Conservation (phyloP, 441 rosid genomes). For the Arabidopsis hybrid region DNA sequence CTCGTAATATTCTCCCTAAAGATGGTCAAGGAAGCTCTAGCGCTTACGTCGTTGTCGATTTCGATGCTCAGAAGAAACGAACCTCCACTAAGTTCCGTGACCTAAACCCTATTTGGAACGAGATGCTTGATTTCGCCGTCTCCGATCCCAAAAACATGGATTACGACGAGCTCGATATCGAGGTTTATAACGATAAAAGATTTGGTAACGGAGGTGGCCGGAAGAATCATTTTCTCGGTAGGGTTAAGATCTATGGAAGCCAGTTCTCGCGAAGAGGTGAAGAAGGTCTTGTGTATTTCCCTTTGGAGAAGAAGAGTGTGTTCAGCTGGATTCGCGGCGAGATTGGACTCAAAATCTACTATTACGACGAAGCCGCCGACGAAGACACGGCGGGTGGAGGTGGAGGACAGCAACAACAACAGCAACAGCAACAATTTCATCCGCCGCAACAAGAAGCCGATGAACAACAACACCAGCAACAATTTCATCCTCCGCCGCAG, state of each 20-base stretch:
- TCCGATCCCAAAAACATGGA: conserved; percentile 83
- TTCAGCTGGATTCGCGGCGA: conserved; percentile 93
- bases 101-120: conserved; percentile 91
- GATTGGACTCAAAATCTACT: conserved; percentile 79
- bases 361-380: conserved; percentile 66
- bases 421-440: conserved; percentile 1
- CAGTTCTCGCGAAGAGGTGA: conserved; percentile 75
- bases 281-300: conserved; percentile 74
- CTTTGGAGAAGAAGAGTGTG: conserved; percentile 87
- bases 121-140: conserved; percentile 74
- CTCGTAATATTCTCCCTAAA: conserved; percentile 83
- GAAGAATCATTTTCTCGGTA: conserved; percentile 84
- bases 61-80: conserved; percentile 79
- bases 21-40: conserved; percentile 98
- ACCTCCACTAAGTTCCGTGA: conserved; percentile 77
- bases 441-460: conserved; percentile 30
- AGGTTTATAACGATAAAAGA: conserved; percentile 80
- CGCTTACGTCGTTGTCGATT: conserved; percentile 79
- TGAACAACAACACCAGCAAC: background rate
- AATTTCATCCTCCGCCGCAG: conserved; percentile 40
- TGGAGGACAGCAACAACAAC: conserved; percentile 38
- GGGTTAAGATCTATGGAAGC: conserved; percentile 84
- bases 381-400: conserved; percentile 39
- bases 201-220: conserved; percentile 82
- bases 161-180: conserved; percentile 77